Conservation (phyloP, 1,284 basidiomycete genomes). For the Cystobasidium sp. region DNA sequence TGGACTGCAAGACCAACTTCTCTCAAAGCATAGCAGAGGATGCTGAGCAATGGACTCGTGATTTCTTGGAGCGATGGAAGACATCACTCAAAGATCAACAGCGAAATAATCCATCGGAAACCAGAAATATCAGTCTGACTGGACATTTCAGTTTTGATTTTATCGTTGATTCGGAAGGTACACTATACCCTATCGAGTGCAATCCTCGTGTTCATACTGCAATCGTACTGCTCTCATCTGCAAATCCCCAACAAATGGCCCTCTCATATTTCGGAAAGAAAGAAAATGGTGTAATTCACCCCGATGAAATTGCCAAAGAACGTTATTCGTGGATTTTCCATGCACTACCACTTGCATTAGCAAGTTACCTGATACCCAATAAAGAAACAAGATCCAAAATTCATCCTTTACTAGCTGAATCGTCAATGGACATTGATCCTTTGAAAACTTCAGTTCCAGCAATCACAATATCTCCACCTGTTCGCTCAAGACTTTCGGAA, state of each 20-base stretch:
- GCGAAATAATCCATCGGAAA: slow-evolving; percentile 33
- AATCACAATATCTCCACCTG: slow-evolving; percentile 53
- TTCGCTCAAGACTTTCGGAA: slow-evolving; percentile 37
- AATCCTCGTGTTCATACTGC: slow-evolving; percentile 60
- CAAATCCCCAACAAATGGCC: slow-evolving; percentile 49
- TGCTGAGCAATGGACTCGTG: slow-evolving; percentile 57
- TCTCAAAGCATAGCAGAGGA: slow-evolving; percentile 53
- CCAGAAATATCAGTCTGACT: slow-evolving; percentile 52
- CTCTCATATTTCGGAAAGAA: slow-evolving; percentile 45
- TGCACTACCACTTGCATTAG: slow-evolving; percentile 56
- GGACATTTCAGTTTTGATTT: slow-evolving; percentile 61
- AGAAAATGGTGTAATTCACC: slow-evolving; percentile 44
- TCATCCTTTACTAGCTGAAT: slow-evolving; percentile 9
- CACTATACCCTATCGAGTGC: slow-evolving; percentile 59
- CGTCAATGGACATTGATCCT: slow-evolving; percentile 10
- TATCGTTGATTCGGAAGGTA: slow-evolving; percentile 56
- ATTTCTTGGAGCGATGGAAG: slow-evolving; percentile 55
- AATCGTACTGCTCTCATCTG: slow-evolving; percentile 56
- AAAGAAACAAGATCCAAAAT: slow-evolving; percentile 1
- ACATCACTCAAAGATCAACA: slow-evolving; percentile 48
- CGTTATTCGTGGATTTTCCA: slow-evolving; percentile 46
- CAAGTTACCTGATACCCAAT: slow-evolving; percentile 54
- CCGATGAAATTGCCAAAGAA: slow-evolving; percentile 48
- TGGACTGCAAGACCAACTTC: slow-evolving; percentile 53
- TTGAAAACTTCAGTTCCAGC: slow-evolving; percentile 50